Evolutionary conservation across 2,329 filamentous ascomycete species (phyloP).

Genomic region (Aspergillus udagawae): DNA sequence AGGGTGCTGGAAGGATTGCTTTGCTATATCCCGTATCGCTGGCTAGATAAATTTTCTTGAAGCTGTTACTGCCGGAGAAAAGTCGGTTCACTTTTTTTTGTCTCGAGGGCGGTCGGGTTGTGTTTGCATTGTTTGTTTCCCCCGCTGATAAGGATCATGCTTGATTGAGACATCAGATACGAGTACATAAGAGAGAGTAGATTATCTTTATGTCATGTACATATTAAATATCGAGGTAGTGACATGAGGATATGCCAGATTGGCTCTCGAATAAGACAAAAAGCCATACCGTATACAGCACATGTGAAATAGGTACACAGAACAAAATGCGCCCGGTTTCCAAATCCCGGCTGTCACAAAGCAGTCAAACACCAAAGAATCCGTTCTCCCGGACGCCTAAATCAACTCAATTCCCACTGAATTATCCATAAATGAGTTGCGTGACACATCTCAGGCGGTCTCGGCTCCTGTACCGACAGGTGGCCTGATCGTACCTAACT

Average conservation of each 20-base stretch:
- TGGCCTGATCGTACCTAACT: constrained; percentile 62
- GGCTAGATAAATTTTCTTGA: constrained; percentile 9
- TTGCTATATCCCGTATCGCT: constrained; percentile 2
- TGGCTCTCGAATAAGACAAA: neutral
- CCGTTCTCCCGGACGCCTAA: neutral
- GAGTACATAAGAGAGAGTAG: neutral
- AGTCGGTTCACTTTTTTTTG: constrained; percentile 15
- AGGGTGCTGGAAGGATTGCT: neutral
- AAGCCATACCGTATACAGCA: neutral
- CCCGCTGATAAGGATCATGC: constrained; percentile 3
- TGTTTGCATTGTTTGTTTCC: constrained; percentile 16
- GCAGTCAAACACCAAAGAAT: neutral
- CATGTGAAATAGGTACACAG: neutral
- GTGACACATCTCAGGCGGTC: constrained; percentile 13
- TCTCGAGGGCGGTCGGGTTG: constrained; percentile 14
- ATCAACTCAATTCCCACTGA: constrained; percentile 1
- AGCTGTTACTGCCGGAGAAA: constrained; percentile 6
- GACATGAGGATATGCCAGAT: neutral
- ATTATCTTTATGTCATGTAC: neutral
- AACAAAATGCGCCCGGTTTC: neutral
- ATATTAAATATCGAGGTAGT: neutral
- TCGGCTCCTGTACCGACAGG: constrained; percentile 14
- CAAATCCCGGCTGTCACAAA: neutral
- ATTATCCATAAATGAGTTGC: neutral
- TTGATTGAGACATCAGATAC: neutral